Evolutionary conservation across 148 eudicot species (phyloP), one percentile per base, ranked within the genome.

Genomic region (Rhododendron henanense): DNA sequence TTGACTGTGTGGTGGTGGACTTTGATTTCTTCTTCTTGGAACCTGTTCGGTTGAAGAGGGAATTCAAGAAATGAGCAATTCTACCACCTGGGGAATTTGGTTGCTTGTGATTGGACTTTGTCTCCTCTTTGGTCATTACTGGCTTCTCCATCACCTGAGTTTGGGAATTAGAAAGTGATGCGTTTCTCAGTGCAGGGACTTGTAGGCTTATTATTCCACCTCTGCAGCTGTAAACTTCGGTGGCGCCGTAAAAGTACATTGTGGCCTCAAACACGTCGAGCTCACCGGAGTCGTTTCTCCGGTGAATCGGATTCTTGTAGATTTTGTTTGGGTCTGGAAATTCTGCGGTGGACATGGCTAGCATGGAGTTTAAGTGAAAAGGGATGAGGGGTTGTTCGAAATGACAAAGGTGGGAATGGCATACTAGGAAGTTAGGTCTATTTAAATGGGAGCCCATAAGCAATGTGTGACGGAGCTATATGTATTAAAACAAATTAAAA

Each of bases 31-130:
- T 93, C 89, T 92, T 97, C 91, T 91, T 94, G 23, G 94, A 92
- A 74, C 86, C 73, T 44, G 93, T 85, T 90, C 93, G 99, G 86
- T 77, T 93, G 81, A 96, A 94, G 3, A 97, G 88, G 9, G 98
- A 90, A 90, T 92, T 94, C 83, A 97, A 88, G 90, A 97, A 95
- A 53, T 89, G 92, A 5, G 98, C 95, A 4, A 97, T 89, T 78
- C 88, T 93, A 3, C 96, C 99, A 8, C 99, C 98, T 10, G 99
- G 99, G 0, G 99, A 97, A 85, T 94, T 93, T 13, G 99, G 98
- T 79, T 95, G 96, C 83, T 95, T 95, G 86, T 41, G 6, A 41
- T 94, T 94, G 86, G 76, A 53, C 25, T 93, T 94, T 87, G 92
- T 95, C 85, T 91, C 91, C 39, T 94, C 83, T 48, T 55, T 71